A percentile compares a stretch with the other conserved stretches of the same genome.
phyloP scores from a whole-genome alignment of 2,329 filamentous ascomycete species.

The Colletotrichum scovillei region DNA sequence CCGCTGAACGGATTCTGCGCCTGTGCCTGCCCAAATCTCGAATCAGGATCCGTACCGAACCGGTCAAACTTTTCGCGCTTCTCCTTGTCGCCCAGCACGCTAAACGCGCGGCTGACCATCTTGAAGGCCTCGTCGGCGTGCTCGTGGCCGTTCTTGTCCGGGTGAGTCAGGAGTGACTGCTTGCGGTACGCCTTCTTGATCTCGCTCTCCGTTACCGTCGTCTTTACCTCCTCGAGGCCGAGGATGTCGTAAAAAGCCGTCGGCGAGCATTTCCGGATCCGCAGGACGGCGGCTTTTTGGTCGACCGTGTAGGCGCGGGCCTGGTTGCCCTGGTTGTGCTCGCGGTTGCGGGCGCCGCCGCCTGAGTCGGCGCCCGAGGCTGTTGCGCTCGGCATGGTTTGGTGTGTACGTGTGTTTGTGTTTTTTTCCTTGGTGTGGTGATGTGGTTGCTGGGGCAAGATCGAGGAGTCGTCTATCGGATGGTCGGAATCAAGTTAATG shows the following conservation, averaged over 20 bases:
- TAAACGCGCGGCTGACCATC: constrained; percentile 94
- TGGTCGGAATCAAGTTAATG: neutral
- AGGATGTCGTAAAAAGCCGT: constrained; percentile 98
- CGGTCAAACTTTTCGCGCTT: constrained; percentile 91
- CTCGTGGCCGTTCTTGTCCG: constrained; percentile 97
- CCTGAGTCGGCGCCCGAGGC: constrained; percentile 66
- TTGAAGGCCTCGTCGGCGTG: constrained; percentile 98
- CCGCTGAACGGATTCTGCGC: constrained; percentile 73
- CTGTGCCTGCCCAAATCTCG: constrained; percentile 77
- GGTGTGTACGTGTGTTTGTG: neutral
- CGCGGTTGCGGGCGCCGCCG: constrained; percentile 61
- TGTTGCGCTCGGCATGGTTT: constrained; percentile 59
- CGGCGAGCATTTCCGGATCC: constrained; percentile 84
- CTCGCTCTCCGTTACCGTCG: constrained; percentile 79
- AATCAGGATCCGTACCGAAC: constrained; percentile 93
- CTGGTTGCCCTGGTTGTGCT: constrained; percentile 82
- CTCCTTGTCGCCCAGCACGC: constrained; percentile 91
- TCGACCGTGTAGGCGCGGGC: constrained; percentile 85
- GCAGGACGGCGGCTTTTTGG: constrained; percentile 90
- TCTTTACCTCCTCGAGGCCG: constrained; percentile 72
- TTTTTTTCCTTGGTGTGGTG: neutral
- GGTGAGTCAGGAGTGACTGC: constrained; percentile 92
- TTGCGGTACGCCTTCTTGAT: constrained; percentile 99
- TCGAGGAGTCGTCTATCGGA: neutral
- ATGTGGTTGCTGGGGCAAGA: constrained; percentile 7